Conservation (phyloP, 2,329 filamentous ascomycete species). For the Fusarium annulatum region DNA sequence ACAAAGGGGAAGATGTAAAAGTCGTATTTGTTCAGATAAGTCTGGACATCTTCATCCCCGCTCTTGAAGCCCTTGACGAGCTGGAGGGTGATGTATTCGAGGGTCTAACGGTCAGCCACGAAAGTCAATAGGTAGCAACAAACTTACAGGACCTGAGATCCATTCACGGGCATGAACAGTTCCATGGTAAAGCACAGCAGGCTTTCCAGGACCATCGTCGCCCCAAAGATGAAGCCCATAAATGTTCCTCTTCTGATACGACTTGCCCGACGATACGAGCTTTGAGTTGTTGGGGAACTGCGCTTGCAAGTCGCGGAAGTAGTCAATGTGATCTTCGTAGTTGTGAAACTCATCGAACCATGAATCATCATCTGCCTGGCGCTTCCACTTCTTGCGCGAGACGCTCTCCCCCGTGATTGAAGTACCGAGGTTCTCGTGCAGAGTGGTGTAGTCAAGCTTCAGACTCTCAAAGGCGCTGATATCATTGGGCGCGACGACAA, state of each 20-base stretch:
- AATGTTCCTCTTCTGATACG: constrained; percentile 62
- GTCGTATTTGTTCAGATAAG: constrained; percentile 66
- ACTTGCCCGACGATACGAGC: constrained; percentile 57
- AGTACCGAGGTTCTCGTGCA: constrained; percentile 47
- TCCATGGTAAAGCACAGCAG: constrained; percentile 61
- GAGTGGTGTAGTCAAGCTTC: constrained; percentile 45
- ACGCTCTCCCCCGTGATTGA: constrained; percentile 47
- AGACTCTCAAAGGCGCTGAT: constrained; percentile 45
- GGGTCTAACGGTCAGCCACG: constrained; percentile 41
- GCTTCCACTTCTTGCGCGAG: constrained; percentile 31
- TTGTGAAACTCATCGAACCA: constrained; percentile 64
- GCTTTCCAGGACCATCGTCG: constrained; percentile 56
- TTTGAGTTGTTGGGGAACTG: constrained; percentile 59
- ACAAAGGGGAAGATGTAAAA: constrained; percentile 65
- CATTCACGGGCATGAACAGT: constrained; percentile 66
- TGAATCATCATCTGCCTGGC: constrained; percentile 47
- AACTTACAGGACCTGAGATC: constrained; percentile 64
- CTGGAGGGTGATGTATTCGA: constrained; percentile 60
- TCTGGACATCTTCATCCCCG: constrained; percentile 50
- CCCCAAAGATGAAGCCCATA: constrained; percentile 67
- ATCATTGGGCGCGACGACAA: constrained; percentile 48
- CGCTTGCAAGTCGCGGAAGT: constrained; percentile 55
- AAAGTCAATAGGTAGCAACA: accelerated
- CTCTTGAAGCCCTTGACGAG: constrained; percentile 57
- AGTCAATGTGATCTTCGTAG: constrained; percentile 62